Base-by-base conservation (phyloP, 1,284 basidiomycete species). In the Stereum hirsutum region DNA sequence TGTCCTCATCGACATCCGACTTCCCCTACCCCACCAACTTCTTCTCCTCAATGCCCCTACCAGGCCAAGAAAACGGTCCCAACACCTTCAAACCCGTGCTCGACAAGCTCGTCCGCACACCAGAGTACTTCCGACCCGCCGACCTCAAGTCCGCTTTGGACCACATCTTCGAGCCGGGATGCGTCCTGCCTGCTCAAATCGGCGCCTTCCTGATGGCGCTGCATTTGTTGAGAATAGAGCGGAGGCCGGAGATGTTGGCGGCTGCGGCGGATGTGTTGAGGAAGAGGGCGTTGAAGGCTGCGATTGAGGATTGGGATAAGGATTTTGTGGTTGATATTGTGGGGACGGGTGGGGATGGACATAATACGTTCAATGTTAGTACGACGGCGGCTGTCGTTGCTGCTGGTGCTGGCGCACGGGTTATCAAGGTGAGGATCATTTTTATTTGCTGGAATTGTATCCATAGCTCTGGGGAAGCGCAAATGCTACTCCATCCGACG, bases 351-450 rank as follows among this genome's bases (percentile, higher is more conserved):
- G 95, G 95, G 10, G 95, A 98, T 64, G 94, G 94, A 0, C 83
- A 95, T 65, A 91, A 98, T 57, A 88, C 95, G 0, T 99, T 95
- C 74, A 98, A 99, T 60, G 94, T 98, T 35, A 95, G 91, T 56
- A 98, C 95, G 0, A 89, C 92, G 0, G 95, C 95, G 2, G 93
- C 81, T 3, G 79, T 99, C 47, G 90, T 99, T 15, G 94, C 94
- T 20, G 92, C 92, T 15, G 95, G 95, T 12, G 89, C 93, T 1
- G 95, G 95, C 12, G 88, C 90, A 1, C 74, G 91, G 41, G 90
- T 98, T 1, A 82, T 93, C 63, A 98, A 98, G 73, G 91, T 92
- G 56, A 50, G 72, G 50, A n/a, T n/a, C n/a, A n/a, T n/a, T n/a
- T n/a, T 11, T 28, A 31, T 4, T n/a, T n/a, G n/a, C n/a, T n/a